Conservation (phyloP, 148 eudicot genomes). For the Camellia lanceoleosa region DNA sequence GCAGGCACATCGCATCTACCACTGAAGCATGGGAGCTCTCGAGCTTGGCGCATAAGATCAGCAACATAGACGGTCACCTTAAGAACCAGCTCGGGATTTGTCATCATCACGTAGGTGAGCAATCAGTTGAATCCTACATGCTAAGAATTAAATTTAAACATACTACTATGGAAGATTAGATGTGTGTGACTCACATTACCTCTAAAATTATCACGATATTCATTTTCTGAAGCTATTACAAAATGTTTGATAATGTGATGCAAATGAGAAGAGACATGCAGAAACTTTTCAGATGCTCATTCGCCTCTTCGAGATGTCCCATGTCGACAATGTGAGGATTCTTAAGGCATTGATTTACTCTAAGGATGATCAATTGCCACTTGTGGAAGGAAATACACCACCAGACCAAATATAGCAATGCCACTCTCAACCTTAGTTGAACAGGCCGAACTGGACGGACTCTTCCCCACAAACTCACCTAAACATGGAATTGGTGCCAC, state of each 20-base stretch:
- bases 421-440: no score
- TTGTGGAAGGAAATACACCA: constrained; percentile 37
- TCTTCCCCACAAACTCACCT: no score
- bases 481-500: no score
- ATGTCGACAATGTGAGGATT: constrained; percentile 66
- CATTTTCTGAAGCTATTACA: not conserved
- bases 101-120: constrained; percentile 69
- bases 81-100: constrained; percentile 59
- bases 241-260: not conserved
- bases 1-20: constrained; percentile 56
- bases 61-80: constrained; percentile 73
- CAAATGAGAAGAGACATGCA: constrained; percentile 76
- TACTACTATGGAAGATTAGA: no score
- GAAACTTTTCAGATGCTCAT: constrained; percentile 60
- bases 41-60: constrained; percentile 78
- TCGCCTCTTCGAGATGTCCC: constrained; percentile 57
- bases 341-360: constrained; percentile 57
- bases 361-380: constrained; percentile 70
- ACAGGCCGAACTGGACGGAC: no score
- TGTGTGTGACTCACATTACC: no score
- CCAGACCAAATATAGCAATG: no score
- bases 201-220: not conserved
- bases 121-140: not conserved
- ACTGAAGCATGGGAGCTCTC: constrained; percentile 95
- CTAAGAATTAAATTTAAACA: no score